A percentile compares a stretch with the other conserved stretches of the same genome.
These are phyloP conservation scores for Globisporangium canariense DNA, from an alignment of 352 stramenopile genomes.

Conservation along the genomic window DNA sequence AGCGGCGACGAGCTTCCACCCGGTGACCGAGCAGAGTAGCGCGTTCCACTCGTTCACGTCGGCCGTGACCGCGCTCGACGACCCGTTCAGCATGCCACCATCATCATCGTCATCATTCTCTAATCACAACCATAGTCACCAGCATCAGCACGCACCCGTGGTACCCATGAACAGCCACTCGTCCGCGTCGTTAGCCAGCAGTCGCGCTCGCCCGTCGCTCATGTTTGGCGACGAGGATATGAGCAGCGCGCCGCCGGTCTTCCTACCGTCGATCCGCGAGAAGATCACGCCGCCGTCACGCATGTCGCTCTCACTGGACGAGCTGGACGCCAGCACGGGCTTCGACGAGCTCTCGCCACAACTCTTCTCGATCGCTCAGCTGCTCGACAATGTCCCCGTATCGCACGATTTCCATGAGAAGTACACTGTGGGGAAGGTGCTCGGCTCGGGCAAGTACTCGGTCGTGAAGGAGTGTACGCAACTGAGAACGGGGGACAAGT, in stretches of 20 bases:
- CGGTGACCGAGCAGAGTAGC: constrained; percentile 21
- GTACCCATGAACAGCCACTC: constrained; percentile 13
- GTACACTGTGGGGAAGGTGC: constrained; percentile 48
- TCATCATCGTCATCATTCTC: neutral
- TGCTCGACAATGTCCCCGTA: constrained; percentile 68
- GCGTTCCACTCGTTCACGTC: constrained; percentile 14
- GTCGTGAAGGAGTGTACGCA: constrained; percentile 67
- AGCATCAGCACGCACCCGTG: neutral
- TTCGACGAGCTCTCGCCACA: constrained; percentile 43
- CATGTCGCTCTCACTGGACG: constrained; percentile 58
- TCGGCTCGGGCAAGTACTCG: constrained; percentile 78
- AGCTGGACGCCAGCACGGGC: constrained; percentile 30
- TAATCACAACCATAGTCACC: neutral
- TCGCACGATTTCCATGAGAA: constrained; percentile 49
- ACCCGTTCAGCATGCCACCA: constrained; percentile 10
- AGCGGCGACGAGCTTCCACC: constrained; percentile 28
- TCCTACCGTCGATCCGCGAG: constrained; percentile 69
- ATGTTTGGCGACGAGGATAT: constrained; percentile 61
- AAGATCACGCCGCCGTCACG: constrained; percentile 53
- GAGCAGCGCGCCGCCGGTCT: constrained; percentile 35
- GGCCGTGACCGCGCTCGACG: constrained; percentile 24
- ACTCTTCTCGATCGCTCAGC: constrained; percentile 60
- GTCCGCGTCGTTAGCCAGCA: neutral
- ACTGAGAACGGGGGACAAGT: constrained; percentile 26
- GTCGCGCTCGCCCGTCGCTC: constrained; percentile 40